Conservation (phyloP, 75 land plant genomes). For the Sequoia sempervirens region DNA sequence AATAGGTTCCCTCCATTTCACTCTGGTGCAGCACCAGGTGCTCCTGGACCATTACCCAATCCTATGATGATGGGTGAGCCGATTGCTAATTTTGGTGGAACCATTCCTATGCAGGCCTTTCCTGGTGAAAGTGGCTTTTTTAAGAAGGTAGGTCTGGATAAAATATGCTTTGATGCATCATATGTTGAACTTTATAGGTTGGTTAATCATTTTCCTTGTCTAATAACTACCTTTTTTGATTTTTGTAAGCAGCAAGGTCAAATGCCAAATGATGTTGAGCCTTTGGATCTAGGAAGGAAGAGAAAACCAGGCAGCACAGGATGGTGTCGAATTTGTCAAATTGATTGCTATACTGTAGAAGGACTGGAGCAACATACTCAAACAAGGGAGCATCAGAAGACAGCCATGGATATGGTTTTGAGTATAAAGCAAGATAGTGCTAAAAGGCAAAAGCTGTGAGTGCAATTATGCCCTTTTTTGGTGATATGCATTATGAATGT, state of each 20-base stretch:
- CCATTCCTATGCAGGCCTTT: constrained; percentile 21
- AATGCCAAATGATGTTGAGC: constrained; percentile 35
- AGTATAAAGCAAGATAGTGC: constrained; percentile 57
- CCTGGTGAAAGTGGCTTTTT: constrained; percentile 27
- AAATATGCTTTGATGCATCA: not conserved
- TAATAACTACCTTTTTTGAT: not conserved
- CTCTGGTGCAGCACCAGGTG: constrained; percentile 22
- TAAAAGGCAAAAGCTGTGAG: constrained; percentile 60
- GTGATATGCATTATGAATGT: not conserved
- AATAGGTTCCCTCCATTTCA: constrained; percentile 8
- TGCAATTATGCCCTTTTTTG: not conserved
- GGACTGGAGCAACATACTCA: constrained; percentile 71
- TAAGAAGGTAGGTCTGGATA: constrained; percentile 24
- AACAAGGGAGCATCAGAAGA: constrained; percentile 71
- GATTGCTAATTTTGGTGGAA: constrained; percentile 23
- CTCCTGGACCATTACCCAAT: constrained; percentile 15
- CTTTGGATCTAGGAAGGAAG: constrained; percentile 47
- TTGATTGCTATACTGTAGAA: constrained; percentile 80
- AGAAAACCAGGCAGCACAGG: constrained; percentile 53
- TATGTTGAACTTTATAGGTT: not conserved
- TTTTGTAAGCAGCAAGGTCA: constrained; percentile 3
- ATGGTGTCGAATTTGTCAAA: constrained; percentile 81
- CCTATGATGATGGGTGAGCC: constrained; percentile 37
- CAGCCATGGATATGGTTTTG: constrained; percentile 70
- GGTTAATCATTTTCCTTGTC: not conserved